These are phyloP conservation scores for Lentinula boryana DNA, from an alignment of 768 basidiomycete species.

Conservation along the genomic window DNA sequence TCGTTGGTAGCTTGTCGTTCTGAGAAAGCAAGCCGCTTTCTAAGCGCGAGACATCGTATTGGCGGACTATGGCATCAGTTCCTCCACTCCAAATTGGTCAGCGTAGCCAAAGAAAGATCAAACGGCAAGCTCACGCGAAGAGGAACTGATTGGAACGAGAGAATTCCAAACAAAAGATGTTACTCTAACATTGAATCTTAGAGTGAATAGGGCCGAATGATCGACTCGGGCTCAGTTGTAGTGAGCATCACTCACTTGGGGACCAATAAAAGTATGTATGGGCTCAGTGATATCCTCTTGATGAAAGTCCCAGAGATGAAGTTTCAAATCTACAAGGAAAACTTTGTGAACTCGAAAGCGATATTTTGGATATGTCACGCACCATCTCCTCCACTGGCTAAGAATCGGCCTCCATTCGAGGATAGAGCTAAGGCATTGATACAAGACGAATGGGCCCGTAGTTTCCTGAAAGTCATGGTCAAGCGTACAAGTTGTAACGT, in stretches of 20 bases:
- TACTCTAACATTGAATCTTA: conserved; percentile 37
- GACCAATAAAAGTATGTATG: conserved; percentile 38
- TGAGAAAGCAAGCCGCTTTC: conserved; percentile 11
- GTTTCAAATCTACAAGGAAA: conserved; percentile 37
- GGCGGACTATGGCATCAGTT: conserved; percentile 41
- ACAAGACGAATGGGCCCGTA: conserved; percentile 51
- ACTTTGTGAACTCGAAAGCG: conserved; percentile 5
- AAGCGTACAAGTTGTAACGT: not conserved
- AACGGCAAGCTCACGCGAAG: conserved; percentile 46
- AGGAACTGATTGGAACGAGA: conserved; percentile 60
- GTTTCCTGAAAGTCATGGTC: conserved; percentile 20
- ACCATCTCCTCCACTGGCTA: conserved; percentile 72
- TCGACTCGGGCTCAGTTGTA: not conserved
- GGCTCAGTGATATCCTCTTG: conserved; percentile 45
- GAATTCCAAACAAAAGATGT: conserved; percentile 67
- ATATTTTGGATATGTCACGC: conserved; percentile 14
- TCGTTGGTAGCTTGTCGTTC: not conserved
- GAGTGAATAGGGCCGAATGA: conserved; percentile 10
- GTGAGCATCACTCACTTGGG: conserved; percentile 26
- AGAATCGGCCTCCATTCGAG: conserved; percentile 50
- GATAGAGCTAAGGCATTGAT: conserved; percentile 62
- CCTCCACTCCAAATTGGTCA: conserved; percentile 39
- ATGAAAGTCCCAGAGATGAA: conserved; percentile 64
- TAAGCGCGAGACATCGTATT: conserved; percentile 46
- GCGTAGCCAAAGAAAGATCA: not conserved